A percentile compares a stretch with the other conserved stretches of the same genome.
phyloP scores from a whole-genome alignment of 2,329 filamentous ascomycete species.

The Penicillium hordei region DNA sequence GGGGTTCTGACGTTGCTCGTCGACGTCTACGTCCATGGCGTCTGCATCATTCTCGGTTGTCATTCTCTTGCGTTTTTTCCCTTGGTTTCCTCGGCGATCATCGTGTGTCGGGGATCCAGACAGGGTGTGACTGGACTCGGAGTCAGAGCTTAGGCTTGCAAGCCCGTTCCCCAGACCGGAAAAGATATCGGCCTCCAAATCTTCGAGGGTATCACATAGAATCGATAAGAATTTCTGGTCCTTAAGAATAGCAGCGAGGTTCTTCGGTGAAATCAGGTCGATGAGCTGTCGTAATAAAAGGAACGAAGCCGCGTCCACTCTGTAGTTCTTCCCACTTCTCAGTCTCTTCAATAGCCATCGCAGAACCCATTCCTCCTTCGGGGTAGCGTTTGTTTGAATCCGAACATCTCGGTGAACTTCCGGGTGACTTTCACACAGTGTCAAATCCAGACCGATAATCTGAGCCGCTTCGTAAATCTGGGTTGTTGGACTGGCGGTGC shows the following conservation, averaged over 20 bases:
- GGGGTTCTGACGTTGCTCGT: conserved; percentile 31
- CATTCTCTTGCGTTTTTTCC: conserved; percentile 42
- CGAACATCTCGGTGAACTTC: conserved; percentile 28
- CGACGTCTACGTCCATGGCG: conserved; percentile 33
- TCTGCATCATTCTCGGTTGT: conserved; percentile 26
- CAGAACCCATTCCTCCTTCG: conserved; percentile 65
- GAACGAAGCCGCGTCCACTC: conserved; percentile 49
- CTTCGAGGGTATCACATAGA: conserved; percentile 65
- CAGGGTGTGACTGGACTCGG: conserved; percentile 40
- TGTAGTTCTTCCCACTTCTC: conserved; percentile 46
- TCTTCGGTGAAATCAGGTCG: conserved; percentile 67
- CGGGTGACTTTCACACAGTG: conserved; percentile 33
- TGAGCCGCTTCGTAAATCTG: conserved; percentile 46
- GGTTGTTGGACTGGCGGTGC: conserved; percentile 38
- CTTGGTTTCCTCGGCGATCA: conserved; percentile 27
- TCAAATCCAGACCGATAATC: conserved; percentile 44
- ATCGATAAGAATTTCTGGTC: conserved; percentile 68
- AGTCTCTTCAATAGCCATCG: conserved; percentile 66
- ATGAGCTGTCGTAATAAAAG: conserved; percentile 63
- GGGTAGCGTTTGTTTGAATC: conserved; percentile 32
- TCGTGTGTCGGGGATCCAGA: conserved; percentile 26
- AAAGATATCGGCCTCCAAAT: conserved; percentile 44
- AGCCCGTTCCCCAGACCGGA: conserved; percentile 26
- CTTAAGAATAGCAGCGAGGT: conserved; percentile 68
- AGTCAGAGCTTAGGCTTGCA: conserved; percentile 29